These are phyloP conservation scores for Pseudopyrenochaeta lycopersici DNA, from an alignment of 2,329 filamentous ascomycete genomes.

Conservation along the genomic window DNA sequence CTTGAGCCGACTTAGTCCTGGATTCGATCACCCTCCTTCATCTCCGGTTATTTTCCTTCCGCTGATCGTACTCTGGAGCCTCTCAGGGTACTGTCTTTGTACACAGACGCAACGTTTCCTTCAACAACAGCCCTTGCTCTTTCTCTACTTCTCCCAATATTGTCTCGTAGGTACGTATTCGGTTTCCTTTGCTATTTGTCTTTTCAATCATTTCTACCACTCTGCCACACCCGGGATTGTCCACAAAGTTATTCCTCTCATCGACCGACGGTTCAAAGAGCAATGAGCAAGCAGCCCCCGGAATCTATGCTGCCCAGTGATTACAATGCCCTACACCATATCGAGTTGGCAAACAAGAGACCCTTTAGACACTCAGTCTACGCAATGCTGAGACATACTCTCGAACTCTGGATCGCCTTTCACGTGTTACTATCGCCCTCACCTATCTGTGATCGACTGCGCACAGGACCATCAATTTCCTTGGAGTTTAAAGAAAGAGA, in stretches of 20 bases:
- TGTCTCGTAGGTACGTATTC: conserved; percentile 33
- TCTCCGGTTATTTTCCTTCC: conserved; percentile 7
- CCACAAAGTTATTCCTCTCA: neutral
- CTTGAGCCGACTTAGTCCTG: neutral
- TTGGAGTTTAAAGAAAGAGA: neutral
- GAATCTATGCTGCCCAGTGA: neutral
- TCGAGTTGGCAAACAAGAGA: neutral
- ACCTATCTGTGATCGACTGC: too few relatives aligned
- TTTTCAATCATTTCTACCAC: conserved; percentile 4
- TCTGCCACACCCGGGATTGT: neutral
- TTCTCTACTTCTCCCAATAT: conserved; percentile 5
- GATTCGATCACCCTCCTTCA: neutral
- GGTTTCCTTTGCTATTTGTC: conserved; percentile 1
- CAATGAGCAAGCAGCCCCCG: neutral
- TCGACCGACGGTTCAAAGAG: neutral
- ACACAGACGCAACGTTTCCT: conserved; percentile 3
- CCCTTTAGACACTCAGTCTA: neutral
- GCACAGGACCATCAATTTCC: neutral
- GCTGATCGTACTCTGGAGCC: conserved; percentile 3
- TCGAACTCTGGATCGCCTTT: neutral
- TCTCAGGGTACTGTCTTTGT: conserved; percentile 5
- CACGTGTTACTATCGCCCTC: neutral
- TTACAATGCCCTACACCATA: neutral
- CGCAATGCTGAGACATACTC: neutral
- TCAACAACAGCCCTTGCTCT: conserved; percentile 6